Base-by-base conservation (phyloP, 768 basidiomycete species). In the Naganishia kalamii region DNA sequence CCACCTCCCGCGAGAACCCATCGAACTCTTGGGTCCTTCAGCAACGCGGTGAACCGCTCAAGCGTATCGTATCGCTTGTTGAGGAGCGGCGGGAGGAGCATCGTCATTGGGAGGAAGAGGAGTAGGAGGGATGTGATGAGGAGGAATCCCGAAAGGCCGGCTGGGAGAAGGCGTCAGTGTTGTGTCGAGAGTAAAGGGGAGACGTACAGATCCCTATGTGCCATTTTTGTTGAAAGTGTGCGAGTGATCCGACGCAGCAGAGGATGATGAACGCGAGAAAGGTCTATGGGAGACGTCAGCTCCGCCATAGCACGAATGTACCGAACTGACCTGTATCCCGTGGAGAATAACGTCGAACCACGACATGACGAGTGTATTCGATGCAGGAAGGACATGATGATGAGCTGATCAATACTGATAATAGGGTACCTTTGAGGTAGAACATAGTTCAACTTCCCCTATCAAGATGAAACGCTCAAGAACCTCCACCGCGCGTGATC, bases 181-280 rank as follows among this genome's bases (percentile, higher is more conserved):
- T 7, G 29, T 49, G 33, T 8, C 5, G 44, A 12, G 43, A 23
- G 21, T 3, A 10, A 15, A 3, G 23, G 32, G 46, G 29, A 7
- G 33, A 85, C 91, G 70, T 70, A 94, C 92, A 96, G 41, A 90
- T 89, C 8, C 89, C 89, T 25, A 94, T 83, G 11, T 82, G 73
- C 85, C 85, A 92, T 69, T 88, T 87, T 4, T 89, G 86, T 71
- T 97, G 92, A 77, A 94, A 97, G 23, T 82, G 80, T 0, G 92
- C 92, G 3, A 92, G 88, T 70, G 88, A 87, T 8, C 89, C 93
- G 71, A 90, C 92, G 74, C 90, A 93, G 50, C 87, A 88, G 85
- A 94, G 88, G 13, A 90, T 85, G 49, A 97, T 83, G 74, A 97
- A 96, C 76, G 88, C 87, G 85, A 94, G 92, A 82, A 97, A 92